Evolutionary conservation across 2,329 filamentous ascomycete species (phyloP).

Genomic region (Exophiala alcalophila): DNA sequence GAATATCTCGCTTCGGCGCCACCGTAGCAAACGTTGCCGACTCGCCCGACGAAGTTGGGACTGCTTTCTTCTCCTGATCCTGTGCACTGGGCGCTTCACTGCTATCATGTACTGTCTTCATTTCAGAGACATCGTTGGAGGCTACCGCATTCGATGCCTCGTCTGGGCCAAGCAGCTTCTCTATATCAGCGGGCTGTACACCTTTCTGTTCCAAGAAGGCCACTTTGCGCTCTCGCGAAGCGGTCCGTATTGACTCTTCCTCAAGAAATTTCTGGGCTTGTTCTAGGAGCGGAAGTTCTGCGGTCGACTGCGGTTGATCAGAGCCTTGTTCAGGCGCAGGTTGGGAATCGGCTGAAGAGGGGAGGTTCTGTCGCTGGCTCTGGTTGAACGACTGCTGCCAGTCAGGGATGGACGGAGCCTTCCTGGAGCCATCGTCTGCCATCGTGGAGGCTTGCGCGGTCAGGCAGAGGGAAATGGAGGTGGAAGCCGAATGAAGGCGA

Average conservation of each 20-base stretch:
- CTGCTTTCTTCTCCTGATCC: constrained; percentile 1
- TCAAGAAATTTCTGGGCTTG: constrained; percentile 74
- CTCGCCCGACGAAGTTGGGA: constrained; percentile 15
- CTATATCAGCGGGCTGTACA: constrained; percentile 63
- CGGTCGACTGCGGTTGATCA: constrained; percentile 9
- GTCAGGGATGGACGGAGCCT: constrained; percentile 37
- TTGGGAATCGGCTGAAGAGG: constrained; percentile 28
- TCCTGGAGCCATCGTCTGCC: constrained; percentile 35
- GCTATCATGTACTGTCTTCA: constrained; percentile 31
- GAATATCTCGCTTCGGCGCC: constrained; percentile 43
- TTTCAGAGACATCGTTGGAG: constrained; percentile 18
- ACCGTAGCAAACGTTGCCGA: constrained; percentile 12
- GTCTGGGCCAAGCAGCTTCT: constrained; percentile 57
- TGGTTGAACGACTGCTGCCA: constrained; percentile 37
- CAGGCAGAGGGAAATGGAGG: no score
- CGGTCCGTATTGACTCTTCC: constrained; percentile 67
- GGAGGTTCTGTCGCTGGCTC: constrained; percentile 41
- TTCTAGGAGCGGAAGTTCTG: constrained; percentile 51
- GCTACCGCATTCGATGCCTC: constrained; percentile 25
- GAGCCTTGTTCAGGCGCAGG: constrained; percentile 12
- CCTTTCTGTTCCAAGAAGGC: constrained; percentile 77
- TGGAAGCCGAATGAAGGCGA: no score
- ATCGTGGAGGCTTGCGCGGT: no score
- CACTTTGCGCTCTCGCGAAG: constrained; percentile 68
- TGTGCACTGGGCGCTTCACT: constrained; percentile 8